A percentile compares a stretch with the other conserved stretches of the same genome.
Conservation (phyloP, 805 yeast genomes). For the Candida dendrica region DNA sequence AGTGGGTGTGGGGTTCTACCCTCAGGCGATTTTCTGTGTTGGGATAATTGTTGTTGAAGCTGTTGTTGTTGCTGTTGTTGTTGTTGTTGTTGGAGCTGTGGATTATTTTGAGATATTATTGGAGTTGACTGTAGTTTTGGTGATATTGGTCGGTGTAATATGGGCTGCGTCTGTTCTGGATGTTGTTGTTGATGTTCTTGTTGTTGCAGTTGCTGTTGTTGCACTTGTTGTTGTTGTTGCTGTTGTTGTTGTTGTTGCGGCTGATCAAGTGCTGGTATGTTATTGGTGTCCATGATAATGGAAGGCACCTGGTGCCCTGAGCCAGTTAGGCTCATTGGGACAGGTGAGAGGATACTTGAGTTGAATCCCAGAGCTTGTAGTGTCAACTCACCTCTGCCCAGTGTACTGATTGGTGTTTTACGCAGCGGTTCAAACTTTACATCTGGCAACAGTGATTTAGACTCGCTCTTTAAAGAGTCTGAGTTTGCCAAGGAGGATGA, state of each 20-base stretch:
- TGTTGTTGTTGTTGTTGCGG: neutral
- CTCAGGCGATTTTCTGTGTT: neutral
- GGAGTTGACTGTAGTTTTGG: neutral
- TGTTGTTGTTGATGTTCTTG: neutral
- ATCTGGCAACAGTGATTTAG: constrained; percentile 9
- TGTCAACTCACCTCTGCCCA: constrained; percentile 49
- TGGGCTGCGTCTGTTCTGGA: too few species aligned
- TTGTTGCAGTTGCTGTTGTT: neutral
- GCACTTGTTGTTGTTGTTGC: neutral
- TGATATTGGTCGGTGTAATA: neutral
- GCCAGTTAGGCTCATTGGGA: neutral
- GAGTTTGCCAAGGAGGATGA: too few species aligned
- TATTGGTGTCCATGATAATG: neutral
- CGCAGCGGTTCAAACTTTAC: constrained; percentile 37
- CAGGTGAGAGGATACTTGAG: neutral
- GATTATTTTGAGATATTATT: neutral
- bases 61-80: too few species aligned
- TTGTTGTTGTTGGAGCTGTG: too few species aligned
- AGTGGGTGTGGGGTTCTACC: too few species aligned
- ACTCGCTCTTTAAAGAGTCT: constrained; percentile 3
- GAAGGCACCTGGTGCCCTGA: neutral
- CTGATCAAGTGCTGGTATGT: neutral
- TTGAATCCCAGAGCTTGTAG: constrained; percentile 25
- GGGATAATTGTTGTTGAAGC: neutral
- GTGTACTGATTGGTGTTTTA: constrained; percentile 40